Evolutionary conservation across 2,329 filamentous ascomycete genomes (phyloP).

Genomic region (Arthrobotrys entomopaga): DNA sequence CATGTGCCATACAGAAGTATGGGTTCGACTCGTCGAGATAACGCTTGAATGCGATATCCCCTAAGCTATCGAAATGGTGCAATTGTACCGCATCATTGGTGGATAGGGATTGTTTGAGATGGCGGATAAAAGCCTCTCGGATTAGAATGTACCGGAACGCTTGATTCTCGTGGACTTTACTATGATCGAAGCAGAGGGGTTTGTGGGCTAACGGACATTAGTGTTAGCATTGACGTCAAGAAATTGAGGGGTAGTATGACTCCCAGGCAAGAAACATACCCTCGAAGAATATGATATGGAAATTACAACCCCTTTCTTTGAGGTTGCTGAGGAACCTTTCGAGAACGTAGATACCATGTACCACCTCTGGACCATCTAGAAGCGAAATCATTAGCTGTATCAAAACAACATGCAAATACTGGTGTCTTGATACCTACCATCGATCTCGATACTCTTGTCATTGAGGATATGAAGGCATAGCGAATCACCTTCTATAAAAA

Average conservation of each 20-base stretch:
- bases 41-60: slow-evolving; percentile 66
- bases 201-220: slow-evolving; percentile 43
- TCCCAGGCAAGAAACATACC: slow-evolving; percentile 56
- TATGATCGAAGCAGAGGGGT: slow-evolving; percentile 58
- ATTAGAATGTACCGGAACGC: slow-evolving; percentile 70
- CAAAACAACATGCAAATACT: too few relatives aligned
- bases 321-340: slow-evolving; percentile 74
- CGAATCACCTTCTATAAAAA: slow-evolving; percentile 78
- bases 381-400: neutral
- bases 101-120: slow-evolving; percentile 65
- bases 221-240: neutral
- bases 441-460: slow-evolving; percentile 73
- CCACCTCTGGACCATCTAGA: slow-evolving; percentile 73
- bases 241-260: neutral
- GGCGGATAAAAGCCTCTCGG: slow-evolving; percentile 72
- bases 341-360: slow-evolving; percentile 76
- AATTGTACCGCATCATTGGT: slow-evolving; percentile 61
- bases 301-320: slow-evolving; percentile 73
- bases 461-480: slow-evolving; percentile 73
- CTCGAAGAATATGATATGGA: slow-evolving; percentile 76
- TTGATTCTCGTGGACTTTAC: slow-evolving; percentile 56
- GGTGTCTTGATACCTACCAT: slow-evolving; percentile 61
- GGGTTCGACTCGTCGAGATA: slow-evolving; percentile 69
- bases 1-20: slow-evolving; percentile 76
- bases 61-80: slow-evolving; percentile 65